Percentiles rank a stretch among this genome's conserved stretches.
These are phyloP conservation scores for Paecilomyces sp. DNA, from an alignment of 2,329 filamentous ascomycete species.

Conservation along the genomic window DNA sequence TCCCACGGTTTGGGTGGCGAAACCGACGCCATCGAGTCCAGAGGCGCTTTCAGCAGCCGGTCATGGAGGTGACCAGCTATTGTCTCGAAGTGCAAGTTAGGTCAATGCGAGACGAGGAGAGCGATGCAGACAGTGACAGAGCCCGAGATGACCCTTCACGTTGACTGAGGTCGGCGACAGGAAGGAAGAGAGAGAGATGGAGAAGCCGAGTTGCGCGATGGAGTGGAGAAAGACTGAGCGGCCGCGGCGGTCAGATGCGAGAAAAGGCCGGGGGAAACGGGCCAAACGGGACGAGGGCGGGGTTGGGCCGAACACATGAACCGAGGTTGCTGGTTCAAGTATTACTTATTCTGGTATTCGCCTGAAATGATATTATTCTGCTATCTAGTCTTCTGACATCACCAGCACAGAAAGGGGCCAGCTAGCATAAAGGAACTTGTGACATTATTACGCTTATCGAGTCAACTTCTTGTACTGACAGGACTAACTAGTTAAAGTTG, in stretches of 20 bases:
- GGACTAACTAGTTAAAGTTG: too few relatives aligned
- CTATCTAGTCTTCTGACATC: too few relatives aligned
- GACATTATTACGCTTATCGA: too few relatives aligned
- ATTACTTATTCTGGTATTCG: too few relatives aligned
- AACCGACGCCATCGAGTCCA: conserved; percentile 46
- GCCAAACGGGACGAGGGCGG: background rate
- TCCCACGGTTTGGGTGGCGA: conserved; percentile 99
- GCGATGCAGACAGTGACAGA: background rate
- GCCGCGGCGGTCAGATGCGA: background rate
- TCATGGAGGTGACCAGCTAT: conserved; percentile 16
- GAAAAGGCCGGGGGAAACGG: background rate
- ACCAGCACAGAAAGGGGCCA: too few relatives aligned
- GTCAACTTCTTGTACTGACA: too few relatives aligned
- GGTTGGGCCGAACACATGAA: background rate
- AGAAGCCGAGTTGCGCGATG: background rate
- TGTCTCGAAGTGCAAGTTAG: background rate
- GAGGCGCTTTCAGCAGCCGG: conserved; percentile 16
- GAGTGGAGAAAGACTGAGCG: background rate
- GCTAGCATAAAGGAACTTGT: too few relatives aligned
- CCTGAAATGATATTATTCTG: too few relatives aligned
- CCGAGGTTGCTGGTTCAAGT: background rate
- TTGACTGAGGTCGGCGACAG: background rate
- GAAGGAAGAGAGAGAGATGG: background rate
- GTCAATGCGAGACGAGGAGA: background rate
- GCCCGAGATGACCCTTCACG: background rate